Evolutionary conservation across 345 rosid species (phyloP).

Genomic region (Garcia nutans): DNA sequence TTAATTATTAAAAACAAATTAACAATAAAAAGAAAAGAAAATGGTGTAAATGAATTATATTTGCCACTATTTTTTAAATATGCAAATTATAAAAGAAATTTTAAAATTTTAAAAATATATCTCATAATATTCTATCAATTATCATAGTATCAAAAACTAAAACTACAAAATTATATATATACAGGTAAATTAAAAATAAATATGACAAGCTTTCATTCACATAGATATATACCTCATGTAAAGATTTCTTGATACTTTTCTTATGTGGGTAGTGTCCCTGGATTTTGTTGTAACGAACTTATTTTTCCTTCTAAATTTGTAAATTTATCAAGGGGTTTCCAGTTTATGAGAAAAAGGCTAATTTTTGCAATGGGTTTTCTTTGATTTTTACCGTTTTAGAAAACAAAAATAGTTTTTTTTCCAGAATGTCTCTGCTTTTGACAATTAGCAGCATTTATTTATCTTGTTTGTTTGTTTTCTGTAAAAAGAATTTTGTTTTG

Average conservation of each 20-base stretch:
- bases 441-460: background rate
- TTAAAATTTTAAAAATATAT: no score
- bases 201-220: no score
- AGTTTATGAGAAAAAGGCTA: constrained; percentile 1
- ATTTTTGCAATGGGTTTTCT: constrained; percentile 11
- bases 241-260: constrained; percentile 6
- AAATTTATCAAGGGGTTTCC: background rate
- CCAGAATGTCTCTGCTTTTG: constrained; percentile 4
- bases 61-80: no score
- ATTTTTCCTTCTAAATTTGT: background rate
- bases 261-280: constrained; percentile 14
- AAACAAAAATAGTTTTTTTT: background rate
- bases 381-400: background rate
- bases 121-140: no score
- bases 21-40: no score
- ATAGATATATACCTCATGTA: no score
- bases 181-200: no score
- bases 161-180: no score
- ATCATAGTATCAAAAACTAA: no score
- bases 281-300: background rate
- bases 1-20: no score
- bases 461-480: background rate
- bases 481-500: constrained; percentile 6
- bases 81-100: no score
- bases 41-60: no score